Percentiles rank a stretch among this genome's conserved stretches.
Conservation (phyloP, 73 alveolate species). For the Blepharisma stoltei region DNA sequence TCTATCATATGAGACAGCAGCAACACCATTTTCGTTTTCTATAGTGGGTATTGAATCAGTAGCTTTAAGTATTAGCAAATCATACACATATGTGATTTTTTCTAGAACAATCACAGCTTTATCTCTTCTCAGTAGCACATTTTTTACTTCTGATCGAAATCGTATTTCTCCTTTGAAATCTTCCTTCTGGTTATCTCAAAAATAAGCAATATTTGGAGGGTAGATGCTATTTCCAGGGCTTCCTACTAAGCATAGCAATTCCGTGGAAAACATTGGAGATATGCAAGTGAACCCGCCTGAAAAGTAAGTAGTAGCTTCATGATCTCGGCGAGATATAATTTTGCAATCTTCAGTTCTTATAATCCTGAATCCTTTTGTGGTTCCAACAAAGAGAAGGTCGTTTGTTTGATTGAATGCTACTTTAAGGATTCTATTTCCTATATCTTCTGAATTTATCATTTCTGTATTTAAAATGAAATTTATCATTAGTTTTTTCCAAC, state of each 20-base stretch:
- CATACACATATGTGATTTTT: constrained; percentile 74
- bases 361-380: constrained; percentile 8
- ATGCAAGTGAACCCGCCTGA: constrained; percentile 6
- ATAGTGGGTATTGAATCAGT: constrained; percentile 87
- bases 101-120: constrained; percentile 56
- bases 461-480: too few species aligned
- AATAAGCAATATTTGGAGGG: constrained; percentile 75
- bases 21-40: constrained; percentile 77
- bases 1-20: constrained; percentile 64
- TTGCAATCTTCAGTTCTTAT: neutral
- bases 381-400: neutral
- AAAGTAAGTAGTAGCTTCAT: neutral
- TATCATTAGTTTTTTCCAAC: too few species aligned
- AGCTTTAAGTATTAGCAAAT: constrained; percentile 78
- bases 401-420: constrained; percentile 10
- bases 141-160: constrained; percentile 78
- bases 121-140: constrained; percentile 74
- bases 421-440: neutral
- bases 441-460: constrained; percentile 18
- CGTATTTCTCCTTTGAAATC: constrained; percentile 83
- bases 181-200: constrained; percentile 91
- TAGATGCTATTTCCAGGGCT: constrained; percentile 86
- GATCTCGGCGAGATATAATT: neutral
- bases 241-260: constrained; percentile 74
- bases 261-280: neutral